Evolutionary conservation across 140 eudicot species (phyloP), one percentile per base, ranked within the genome.

Genomic region (Senecio squalidus): DNA sequence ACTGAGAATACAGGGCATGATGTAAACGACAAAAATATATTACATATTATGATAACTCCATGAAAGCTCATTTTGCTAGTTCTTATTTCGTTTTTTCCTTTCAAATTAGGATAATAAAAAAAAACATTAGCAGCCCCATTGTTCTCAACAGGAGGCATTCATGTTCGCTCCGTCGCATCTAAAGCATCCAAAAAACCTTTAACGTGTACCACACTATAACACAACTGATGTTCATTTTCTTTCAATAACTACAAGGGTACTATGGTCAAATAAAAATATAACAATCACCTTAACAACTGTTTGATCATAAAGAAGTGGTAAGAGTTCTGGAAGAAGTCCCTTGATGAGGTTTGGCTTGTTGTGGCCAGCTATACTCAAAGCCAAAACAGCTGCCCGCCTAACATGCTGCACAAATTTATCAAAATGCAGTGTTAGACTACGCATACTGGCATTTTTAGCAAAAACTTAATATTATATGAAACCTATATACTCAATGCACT

Each of bases 381-480:
- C 98, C 86, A 92, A 69, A 62, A 92, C 96, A 74, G 95, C 93
- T 56, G 98, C 96, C 10, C 98, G 96, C 68, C 98, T 92, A 51
- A 92, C 98, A 81, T 92, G 98, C 96, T 92, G 95, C 79, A 72
- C 30, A 69, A 30, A 48, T 44, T 15, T 28, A 39, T 11, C 45
- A 52, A 29, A 34, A 59, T 22, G 6, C 47, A 20, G 21, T 33
- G 49, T 16, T n/a, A 27, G 55, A 55, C 34, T 8, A 33, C 22
- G 55, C 5, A 23, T 29, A 33, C 49, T 55, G 3, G n/a, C 17
- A 31, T 3, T 33, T 40, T 29, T 2, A 29, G 6, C 33, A 6
- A 29, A 4, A 29, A 29, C 33, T 14, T 44, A n/a, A 1, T 9
- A 40, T n/a, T n/a, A n/a, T n/a, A n/a, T n/a, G n/a, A n/a, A n/a